Evolutionary conservation across 805 yeast genomes (phyloP), one percentile per base, ranked within the genome.

Genomic region (Metschnikowia santaceciliae): DNA sequence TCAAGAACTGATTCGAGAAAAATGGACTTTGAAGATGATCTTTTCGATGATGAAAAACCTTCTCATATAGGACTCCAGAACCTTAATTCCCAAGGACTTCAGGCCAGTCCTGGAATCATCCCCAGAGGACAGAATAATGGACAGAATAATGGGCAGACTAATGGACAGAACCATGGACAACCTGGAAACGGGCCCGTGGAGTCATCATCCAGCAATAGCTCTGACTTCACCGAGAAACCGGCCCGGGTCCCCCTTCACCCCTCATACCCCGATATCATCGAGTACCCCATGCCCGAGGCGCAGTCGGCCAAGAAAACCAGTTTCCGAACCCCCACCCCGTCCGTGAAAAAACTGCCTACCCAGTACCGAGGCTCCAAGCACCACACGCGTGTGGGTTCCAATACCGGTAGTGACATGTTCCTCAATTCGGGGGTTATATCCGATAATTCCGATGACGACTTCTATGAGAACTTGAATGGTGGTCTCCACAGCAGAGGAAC

Each of bases 391-490:
- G 56, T 39, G 35, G 48, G 40, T 3, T 51, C 55, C 41, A 48
- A 22, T n/a, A 13, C 43, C 17, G 52, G 57, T 41, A 54, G 52
- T 6, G 45, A 47, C 5, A 47, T 53, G 41, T 48, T 45, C 40
- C 47, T 44, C 40, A 43, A 50, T 22, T 32, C 45, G 17, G 50
- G 51, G 20, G 38, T 41, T 6, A 42, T 46, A 7, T 53, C 46
- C 26, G 57, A 55, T 15, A 57, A 55, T n/a, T 47, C 50, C 22
- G 61, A 51, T 14, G 56, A 51, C 33, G 58, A 51, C 42, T 56
- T 54, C 38, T 58, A 58, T 48, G 61, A 58, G 45, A 58, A 58
- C 34, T 41, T 58, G 22, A 59, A 58, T 26, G 60, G 58, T 36
- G 49, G 54, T n/a, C 50, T 56, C 32, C 54, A 56, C 42, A 55